Evolutionary conservation across 768 basidiomycete species (phyloP), one percentile per base, ranked within the genome.

Genomic region (Galerina marginata): DNA sequence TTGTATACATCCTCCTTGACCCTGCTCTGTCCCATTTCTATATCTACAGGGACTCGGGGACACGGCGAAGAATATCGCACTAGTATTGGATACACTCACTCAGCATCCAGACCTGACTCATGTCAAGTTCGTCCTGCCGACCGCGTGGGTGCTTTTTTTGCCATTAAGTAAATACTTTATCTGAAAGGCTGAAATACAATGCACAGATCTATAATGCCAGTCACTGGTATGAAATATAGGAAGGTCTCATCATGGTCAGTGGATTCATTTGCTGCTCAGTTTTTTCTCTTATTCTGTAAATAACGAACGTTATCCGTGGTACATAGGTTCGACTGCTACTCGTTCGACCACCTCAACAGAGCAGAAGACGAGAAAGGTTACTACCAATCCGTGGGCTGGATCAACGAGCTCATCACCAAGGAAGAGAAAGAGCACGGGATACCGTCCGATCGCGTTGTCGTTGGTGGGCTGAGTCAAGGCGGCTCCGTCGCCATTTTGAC

Each of bases 401-500:
- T 86, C 54, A 74, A 79, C 45, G 58, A 66, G 3, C 63, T 86
- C 43, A 75, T 86, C 58, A 40, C 48, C 2, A 68, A 73, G 3
- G 71, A 70, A 12, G 77, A 84, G 57, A 71, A 81, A 14, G 79
- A 79, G 38, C 69, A 72, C 7, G 79, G 78, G 2, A 75, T 82
- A 25, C 72, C 76, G 33, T 68, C 78, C 29, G 70, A 74, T 47
- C 73, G 79, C 55, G 79, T 84, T 53, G 72, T 83, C 2, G 63
- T 86, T 2, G 83, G 83, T 15, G 84, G 84, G 5, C 80, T 84
- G 64, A 77, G 73, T 40, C 83, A 84, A 62, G 83, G 81, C 20
- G 79, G 76, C 56, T 80, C 79, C 4, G 75, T 85, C 49, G 68
- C 77, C 9, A 67, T 81, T 3, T 69, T 83, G 40, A 76, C 75